Percentiles rank a stretch among this genome's conserved stretches.
These are phyloP conservation scores for Psilocybe cyanescens DNA, from an alignment of 768 basidiomycete species.

Conservation along the genomic window DNA sequence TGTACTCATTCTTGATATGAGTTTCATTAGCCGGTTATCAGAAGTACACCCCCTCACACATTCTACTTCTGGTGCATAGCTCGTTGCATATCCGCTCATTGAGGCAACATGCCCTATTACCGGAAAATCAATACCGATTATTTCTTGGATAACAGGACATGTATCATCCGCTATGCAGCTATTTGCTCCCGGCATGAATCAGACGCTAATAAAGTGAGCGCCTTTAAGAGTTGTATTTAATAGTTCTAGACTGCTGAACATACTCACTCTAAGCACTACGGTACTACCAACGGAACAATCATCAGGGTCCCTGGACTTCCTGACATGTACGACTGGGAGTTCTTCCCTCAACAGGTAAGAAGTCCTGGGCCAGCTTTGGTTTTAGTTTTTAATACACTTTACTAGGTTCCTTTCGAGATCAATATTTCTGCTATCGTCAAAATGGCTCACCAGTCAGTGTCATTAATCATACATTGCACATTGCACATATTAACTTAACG, in stretches of 20 bases:
- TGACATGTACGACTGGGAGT: constrained; percentile 10
- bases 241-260: background rate
- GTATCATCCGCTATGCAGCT: background rate
- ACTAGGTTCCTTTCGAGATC: background rate
- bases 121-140: background rate
- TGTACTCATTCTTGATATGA: constrained; percentile 3
- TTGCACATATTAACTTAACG: background rate
- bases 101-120: background rate
- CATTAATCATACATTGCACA: background rate
- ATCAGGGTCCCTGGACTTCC: constrained; percentile 3
- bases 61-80: background rate
- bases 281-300: background rate
- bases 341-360: constrained; percentile 6
- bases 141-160: background rate
- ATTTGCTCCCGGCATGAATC: background rate
- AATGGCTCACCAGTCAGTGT: constrained; percentile 4
- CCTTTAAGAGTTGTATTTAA: background rate
- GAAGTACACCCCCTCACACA: background rate
- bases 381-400: background rate
- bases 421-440: background rate
- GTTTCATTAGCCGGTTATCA: background rate
- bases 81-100: background rate
- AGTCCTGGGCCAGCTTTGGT: no score
- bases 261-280: background rate
- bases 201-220: background rate